These are phyloP conservation scores for Phytophthora idaei DNA, from an alignment of 352 stramenopile species.

Conservation along the genomic window DNA sequence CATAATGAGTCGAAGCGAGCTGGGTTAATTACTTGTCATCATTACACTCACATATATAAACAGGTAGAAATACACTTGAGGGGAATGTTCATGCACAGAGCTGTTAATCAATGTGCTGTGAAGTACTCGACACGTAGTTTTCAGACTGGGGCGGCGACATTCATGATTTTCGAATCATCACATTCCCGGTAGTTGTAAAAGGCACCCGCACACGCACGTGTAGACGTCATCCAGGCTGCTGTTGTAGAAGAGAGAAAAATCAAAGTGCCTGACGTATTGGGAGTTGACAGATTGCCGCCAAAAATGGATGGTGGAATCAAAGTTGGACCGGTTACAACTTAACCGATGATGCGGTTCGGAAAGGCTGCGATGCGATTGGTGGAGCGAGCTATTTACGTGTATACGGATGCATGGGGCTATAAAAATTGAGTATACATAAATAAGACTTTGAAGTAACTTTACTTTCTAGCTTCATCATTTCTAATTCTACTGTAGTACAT, in stretches of 20 bases:
- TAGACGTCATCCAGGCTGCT: neutral
- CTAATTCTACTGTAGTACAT: too few relatives aligned
- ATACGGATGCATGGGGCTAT: too few relatives aligned
- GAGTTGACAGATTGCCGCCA: neutral
- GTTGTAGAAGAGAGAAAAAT: constrained; percentile 20
- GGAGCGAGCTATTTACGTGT: neutral
- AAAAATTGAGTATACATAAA: too few relatives aligned
- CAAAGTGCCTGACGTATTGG: constrained; percentile 9
- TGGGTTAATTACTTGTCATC: constrained; percentile 89
- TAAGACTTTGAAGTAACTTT: too few relatives aligned
- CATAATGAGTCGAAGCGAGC: constrained; percentile 86
- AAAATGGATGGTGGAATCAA: constrained; percentile 34
- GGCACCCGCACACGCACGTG: constrained; percentile 18
- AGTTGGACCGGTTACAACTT: constrained; percentile 29
- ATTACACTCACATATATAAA: constrained; percentile 69
- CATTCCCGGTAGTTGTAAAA: constrained; percentile 52
- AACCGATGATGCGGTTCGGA: constrained; percentile 18
- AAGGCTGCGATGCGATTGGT: constrained; percentile 14
- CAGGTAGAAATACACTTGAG: constrained; percentile 29
- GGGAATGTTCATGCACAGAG: constrained; percentile 85
- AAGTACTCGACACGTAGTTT: constrained; percentile 85
- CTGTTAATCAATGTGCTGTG: constrained; percentile 81
- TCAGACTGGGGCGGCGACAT: constrained; percentile 91
- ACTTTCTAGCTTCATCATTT: too few relatives aligned
- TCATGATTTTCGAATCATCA: constrained; percentile 87